Evolutionary conservation across 2,329 filamentous ascomycete species (phyloP), one percentile per base, ranked within the genome.

Genomic region (Beauveria bassiana): DNA sequence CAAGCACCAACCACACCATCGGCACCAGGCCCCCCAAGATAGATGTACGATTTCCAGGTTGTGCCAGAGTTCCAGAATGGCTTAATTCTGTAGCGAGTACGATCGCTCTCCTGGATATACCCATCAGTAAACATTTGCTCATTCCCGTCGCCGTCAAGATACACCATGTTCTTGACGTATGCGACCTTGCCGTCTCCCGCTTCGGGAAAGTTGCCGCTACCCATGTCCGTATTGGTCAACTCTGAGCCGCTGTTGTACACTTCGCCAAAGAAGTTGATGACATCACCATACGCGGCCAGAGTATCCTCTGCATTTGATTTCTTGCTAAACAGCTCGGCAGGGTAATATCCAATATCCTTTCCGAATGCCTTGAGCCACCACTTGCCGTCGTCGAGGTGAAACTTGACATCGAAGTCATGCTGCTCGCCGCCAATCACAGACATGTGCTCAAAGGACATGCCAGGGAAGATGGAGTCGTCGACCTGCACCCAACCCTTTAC

Each of bases 161-260:
- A 68, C 20, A 59, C 57, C 20, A 67, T 63, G 40, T 64, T 65
- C 46, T 59, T 63, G 38, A 67, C 26, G 61, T 68, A 67, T 9
- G 56, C 65, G 3, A 65, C 56, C 16, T 54, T 57, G 31, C 63
- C 63, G n/a, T 58, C 61, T 3, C 66, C 65, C 2, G 43, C 24
- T 18, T 67, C 65, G 1, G 66, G 64, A 54, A 66, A 68, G 59
- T 65, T 58, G 51, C 66, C 66, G 51, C 65, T 68, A 38, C 65
- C 66, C 66, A 68, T 67, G 42, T 67, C 65, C 14, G 65, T 67
- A 18, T 60, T 64, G 6, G 65, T 66, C 53, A 65, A 14, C 3
- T 34, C n/a, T 10, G 59, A 18, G 34, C 59, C 65, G 55, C 65
- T 65, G 56, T 68, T 67, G 61, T 61, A 67, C 12, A 68, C 58